Base-by-base conservation (phyloP, 257 asterid genomes). In the Cruciata laevipes region DNA sequence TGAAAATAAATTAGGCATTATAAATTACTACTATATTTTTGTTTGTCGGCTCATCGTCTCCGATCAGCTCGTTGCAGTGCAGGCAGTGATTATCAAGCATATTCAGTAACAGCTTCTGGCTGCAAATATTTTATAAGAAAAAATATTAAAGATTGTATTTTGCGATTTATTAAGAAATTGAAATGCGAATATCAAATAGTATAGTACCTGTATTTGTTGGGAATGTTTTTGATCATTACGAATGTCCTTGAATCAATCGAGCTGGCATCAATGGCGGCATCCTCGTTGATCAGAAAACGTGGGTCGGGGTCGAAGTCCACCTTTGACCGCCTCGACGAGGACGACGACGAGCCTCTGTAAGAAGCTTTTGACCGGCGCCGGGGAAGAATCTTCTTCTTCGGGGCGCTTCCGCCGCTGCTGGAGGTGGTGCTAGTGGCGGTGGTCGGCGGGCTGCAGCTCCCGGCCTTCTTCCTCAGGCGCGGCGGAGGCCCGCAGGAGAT, bases 41-140 rank as follows among this genome's bases (percentile, higher is more conserved):
- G n/a, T n/a, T n/a, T n/a, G n/a, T n/a, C n/a, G n/a, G n/a, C n/a
- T n/a, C n/a, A n/a, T n/a, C n/a, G n/a, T 27, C 30, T 27, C 30
- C 81, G 56, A 94, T 81, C 89, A 84, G 99, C 80, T 94, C 96
- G 70, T 90, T 94, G 83, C 96, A 87, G 92, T 84, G 89, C 35
- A 90, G 84, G 73, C 99, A 94, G 92, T 90, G 99, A 83, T 84
- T 90, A 86, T 94, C 99, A 82, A 94, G 85, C 99, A 90, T 85
- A 91, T 90, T 94, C 80, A 94, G 85, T 75, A 94, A 68, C 69
- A 90, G 83, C 87, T 90, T 88, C 90, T 90, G 99, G 78, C 99
- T 94, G 86, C 8, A 6, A 78, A 42, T 42, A n/a, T n/a, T n/a
- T 42, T 42, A 27, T 27, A 27, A 1, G 2, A 27, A 27, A 27